Conservation (phyloP, 306 rosid genomes). For the Carpinus fangiana region DNA sequence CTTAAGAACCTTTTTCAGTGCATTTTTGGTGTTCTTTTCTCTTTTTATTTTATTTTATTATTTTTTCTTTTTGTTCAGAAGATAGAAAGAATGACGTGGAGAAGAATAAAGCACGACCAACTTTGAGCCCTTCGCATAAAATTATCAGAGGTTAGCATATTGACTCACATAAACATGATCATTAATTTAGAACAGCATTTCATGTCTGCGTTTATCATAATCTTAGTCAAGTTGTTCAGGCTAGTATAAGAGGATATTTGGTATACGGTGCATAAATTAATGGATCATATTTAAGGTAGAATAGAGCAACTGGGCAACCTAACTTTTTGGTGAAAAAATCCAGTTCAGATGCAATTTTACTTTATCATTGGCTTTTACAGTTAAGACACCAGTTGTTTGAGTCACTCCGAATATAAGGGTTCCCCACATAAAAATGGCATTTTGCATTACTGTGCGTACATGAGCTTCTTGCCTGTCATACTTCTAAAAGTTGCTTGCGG, state of each 20-base stretch:
- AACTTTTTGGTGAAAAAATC: constrained; percentile 1
- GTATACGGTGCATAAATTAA: background rate
- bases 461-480: constrained; percentile 8
- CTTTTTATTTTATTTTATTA: background rate
- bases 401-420: background rate
- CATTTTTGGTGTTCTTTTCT: background rate
- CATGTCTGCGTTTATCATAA: constrained; percentile 1
- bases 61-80: constrained; percentile 7
- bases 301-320: background rate
- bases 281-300: background rate
- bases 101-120: constrained; percentile 29
- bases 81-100: constrained; percentile 25
- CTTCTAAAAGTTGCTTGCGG: constrained; percentile 28
- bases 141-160: constrained; percentile 63
- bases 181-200: background rate
- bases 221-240: constrained; percentile 6
- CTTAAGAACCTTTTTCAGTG: constrained; percentile 5
- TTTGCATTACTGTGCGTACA: background rate
- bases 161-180: constrained; percentile 12
- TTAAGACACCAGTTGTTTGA: background rate
- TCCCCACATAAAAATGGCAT: background rate
- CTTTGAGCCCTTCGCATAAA: constrained; percentile 78
- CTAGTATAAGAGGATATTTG: background rate
- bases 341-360: background rate
- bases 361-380: background rate